These are phyloP conservation scores for Puccinia hordei DNA, from an alignment of 1,284 basidiomycete species.

Conservation along the genomic window DNA sequence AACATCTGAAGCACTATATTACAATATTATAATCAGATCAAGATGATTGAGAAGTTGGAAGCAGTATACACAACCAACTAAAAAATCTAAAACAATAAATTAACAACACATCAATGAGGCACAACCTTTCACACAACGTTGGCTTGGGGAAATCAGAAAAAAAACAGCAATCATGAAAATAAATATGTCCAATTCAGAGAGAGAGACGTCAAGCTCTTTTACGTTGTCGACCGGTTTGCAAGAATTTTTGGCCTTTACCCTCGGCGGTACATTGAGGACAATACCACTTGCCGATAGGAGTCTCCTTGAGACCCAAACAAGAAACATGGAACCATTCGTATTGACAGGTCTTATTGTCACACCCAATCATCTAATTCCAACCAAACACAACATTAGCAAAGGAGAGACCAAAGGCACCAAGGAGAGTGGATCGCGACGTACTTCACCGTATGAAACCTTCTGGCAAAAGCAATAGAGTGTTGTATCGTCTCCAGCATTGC, in stretches of 20 bases:
- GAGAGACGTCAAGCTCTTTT: constrained; percentile 15
- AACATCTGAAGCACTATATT: too few relatives aligned
- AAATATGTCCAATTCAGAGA: neutral
- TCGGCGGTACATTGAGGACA: constrained; percentile 41
- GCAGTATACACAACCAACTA: too few relatives aligned
- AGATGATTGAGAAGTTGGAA: too few relatives aligned
- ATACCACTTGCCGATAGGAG: constrained; percentile 46
- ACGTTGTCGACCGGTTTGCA: constrained; percentile 33
- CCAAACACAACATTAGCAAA: neutral
- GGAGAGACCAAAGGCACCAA: neutral
- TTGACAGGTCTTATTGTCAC: constrained; percentile 49
- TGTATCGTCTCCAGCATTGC: constrained; percentile 47
- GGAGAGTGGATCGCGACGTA: constrained; percentile 9
- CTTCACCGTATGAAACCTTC: constrained; percentile 46
- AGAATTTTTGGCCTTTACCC: constrained; percentile 37
- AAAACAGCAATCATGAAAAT: neutral
- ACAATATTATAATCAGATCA: too few relatives aligned
- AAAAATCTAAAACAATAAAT: too few relatives aligned
- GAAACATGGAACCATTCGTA: constrained; percentile 50
- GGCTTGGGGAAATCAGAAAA: too few relatives aligned
- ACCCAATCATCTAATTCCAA: constrained; percentile 48
- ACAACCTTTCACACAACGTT: too few relatives aligned
- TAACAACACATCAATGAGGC: too few relatives aligned
- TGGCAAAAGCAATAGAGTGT: constrained; percentile 50
- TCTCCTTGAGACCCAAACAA: constrained; percentile 46